Percentiles rank a stretch among this genome's conserved stretches.
Evolutionary conservation across 73 alveolate genomes (phyloP).

Genomic region (Effrenium voratum): DNA sequence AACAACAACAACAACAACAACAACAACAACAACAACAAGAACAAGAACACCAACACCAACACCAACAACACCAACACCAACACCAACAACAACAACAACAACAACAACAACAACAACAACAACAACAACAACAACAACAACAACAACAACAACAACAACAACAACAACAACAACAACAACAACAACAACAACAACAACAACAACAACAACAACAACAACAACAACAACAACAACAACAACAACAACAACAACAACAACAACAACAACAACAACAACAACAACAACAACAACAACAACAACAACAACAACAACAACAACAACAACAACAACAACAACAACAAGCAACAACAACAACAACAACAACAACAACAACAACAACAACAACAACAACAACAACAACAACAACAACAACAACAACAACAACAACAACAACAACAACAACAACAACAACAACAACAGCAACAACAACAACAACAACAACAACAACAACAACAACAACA

Average conservation of each 20-base stretch:
- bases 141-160: neutral
- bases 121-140: neutral
- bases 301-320: neutral
- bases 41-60: neutral
- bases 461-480: neutral
- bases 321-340: neutral
- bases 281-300: neutral
- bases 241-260: neutral
- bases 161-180: neutral
- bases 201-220: neutral
- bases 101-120: neutral
- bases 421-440: neutral
- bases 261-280: neutral
- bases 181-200: neutral
- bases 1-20: neutral
- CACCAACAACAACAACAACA: neutral
- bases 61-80: neutral
- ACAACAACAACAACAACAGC: neutral
- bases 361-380: neutral
- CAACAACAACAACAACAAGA: neutral
- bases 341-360: neutral
- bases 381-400: neutral
- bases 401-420: neutral
- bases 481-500: neutral
- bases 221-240: neutral